phyloP scores from a whole-genome alignment of 768 basidiomycete genomes.

The Kwoniella bestiolae region DNA sequence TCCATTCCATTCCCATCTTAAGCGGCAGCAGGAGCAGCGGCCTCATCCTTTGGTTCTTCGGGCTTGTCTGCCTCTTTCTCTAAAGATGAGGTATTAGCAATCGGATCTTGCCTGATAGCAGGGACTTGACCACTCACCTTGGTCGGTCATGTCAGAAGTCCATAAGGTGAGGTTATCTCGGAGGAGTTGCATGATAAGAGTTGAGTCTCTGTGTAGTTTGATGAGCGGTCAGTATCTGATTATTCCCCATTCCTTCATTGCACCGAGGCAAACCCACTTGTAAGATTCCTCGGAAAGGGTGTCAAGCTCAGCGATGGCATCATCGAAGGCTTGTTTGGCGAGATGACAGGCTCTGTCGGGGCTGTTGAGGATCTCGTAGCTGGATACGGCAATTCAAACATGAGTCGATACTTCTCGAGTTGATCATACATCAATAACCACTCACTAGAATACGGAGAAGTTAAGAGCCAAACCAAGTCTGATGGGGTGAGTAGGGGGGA shows the following conservation, averaged over 20 bases:
- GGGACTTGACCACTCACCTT: conserved; percentile 57
- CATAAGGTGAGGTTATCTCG: conserved; percentile 97
- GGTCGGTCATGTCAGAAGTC: conserved; percentile 98
- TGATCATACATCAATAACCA: not conserved
- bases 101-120: not conserved
- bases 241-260: not conserved
- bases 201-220: conserved; percentile 68
- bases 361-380: conserved; percentile 97
- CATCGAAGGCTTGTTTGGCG: conserved; percentile 98
- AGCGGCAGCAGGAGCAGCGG: conserved; percentile 44
- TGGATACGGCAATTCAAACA: conserved; percentile 6
- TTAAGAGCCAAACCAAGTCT: conserved; percentile 97
- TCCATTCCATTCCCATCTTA: conserved; percentile 14
- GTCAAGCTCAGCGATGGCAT: conserved; percentile 98
- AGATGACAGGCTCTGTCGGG: conserved; percentile 98
- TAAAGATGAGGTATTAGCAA: conserved; percentile 1
- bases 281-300: conserved; percentile 98
- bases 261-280: conserved; percentile 64
- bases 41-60: conserved; percentile 49
- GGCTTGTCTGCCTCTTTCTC: conserved; percentile 35
- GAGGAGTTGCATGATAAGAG: conserved; percentile 87
- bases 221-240: no score
- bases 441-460: conserved; percentile 93
- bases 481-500: conserved; percentile 89
- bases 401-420: not conserved